Evolutionary conservation across 1,139 yeast genomes (phyloP).

Genomic region (Taiozyma sp.): DNA sequence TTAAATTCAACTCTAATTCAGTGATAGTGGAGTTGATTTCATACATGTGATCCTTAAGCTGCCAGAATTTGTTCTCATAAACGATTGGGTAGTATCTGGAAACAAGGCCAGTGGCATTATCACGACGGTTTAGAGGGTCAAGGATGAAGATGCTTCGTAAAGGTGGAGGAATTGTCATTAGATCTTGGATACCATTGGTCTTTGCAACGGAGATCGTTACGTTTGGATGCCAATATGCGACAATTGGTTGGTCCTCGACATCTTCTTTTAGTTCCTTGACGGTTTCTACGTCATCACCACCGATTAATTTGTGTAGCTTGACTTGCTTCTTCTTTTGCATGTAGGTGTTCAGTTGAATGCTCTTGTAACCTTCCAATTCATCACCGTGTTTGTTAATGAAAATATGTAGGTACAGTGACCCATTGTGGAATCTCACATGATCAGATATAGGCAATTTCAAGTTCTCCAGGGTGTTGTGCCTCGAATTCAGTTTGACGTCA

Average conservation of each 20-base stretch:
- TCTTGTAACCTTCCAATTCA: constrained; percentile 17
- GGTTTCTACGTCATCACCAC: constrained; percentile 14
- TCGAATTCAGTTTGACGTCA: constrained; percentile 8
- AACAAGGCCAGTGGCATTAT: constrained; percentile 24
- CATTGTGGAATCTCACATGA: constrained; percentile 22
- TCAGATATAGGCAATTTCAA: constrained; percentile 13
- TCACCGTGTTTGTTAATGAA: constrained; percentile 18
- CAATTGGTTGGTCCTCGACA: constrained; percentile 15
- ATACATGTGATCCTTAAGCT: constrained; percentile 30
- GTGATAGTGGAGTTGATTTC: constrained; percentile 27
- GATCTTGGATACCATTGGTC: constrained; percentile 23
- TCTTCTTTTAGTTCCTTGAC: constrained; percentile 9
- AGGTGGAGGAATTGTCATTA: constrained; percentile 20
- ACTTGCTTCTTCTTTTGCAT: constrained; percentile 23
- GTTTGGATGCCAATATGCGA: constrained; percentile 34
- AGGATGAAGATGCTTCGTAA: constrained; percentile 20
- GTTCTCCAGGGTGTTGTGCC: constrained; percentile 9
- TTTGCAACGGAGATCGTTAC: constrained; percentile 24
- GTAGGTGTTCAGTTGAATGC: constrained; percentile 23
- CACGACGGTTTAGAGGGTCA: constrained; percentile 27
- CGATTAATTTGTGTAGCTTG: constrained; percentile 30
- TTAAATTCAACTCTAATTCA: constrained; percentile 26
- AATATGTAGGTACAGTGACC: constrained; percentile 28
- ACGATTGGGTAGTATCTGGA: constrained; percentile 31
- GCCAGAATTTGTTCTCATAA: constrained; percentile 35